These are phyloP conservation scores for Beauveria brongniartii DNA, from an alignment of 2,329 filamentous ascomycete species.

Conservation along the genomic window DNA sequence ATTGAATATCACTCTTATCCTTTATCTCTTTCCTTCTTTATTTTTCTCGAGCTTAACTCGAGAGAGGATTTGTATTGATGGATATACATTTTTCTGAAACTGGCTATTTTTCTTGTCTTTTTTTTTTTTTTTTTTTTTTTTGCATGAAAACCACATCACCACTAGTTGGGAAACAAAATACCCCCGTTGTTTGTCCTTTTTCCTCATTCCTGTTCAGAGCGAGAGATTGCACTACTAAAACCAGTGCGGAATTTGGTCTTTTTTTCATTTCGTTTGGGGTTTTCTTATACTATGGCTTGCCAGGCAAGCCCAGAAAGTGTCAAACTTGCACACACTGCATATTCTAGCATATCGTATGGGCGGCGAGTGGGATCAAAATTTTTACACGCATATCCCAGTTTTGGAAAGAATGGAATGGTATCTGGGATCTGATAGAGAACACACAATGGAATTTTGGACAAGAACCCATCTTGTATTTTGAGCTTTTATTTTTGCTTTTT, in stretches of 20 bases:
- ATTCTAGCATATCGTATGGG: not conserved
- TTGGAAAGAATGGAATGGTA: not conserved
- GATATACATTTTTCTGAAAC: not conserved
- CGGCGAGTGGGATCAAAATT: too few species aligned
- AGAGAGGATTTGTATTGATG: conserved; percentile 3
- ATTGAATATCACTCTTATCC: conserved; percentile 8
- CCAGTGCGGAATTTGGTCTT: not conserved
- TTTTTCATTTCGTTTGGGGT: not conserved
- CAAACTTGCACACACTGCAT: not conserved
- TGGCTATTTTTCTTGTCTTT: not conserved
- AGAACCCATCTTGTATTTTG: not conserved
- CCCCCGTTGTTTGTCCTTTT: conserved; percentile 15
- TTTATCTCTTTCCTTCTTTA: not conserved
- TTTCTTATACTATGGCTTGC: not conserved
- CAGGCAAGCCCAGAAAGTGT: not conserved
- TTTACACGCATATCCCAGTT: not conserved
- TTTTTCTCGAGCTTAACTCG: not conserved
- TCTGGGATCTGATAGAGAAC: not conserved
- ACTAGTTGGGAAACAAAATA: conserved; percentile 22
- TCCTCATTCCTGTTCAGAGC: not conserved
- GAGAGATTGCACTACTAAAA: not conserved
- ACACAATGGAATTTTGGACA: not conserved
- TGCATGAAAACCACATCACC: not conserved
- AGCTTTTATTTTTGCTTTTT: not conserved
- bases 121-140: not conserved